Evolutionary conservation across 2,329 filamentous ascomycete species (phyloP).

Genomic region (Pyrenophora teres): DNA sequence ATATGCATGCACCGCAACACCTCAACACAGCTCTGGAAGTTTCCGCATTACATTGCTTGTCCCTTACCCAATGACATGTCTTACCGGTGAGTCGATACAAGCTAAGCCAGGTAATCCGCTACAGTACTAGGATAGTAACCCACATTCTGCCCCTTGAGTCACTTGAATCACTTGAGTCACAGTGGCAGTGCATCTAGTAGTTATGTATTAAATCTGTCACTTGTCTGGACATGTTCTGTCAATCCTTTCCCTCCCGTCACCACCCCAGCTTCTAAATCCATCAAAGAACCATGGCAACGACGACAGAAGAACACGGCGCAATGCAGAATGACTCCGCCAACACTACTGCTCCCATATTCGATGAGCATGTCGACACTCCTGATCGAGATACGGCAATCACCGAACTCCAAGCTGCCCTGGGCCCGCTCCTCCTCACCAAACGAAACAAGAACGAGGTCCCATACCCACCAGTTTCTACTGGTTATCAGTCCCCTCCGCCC

Average conservation of each 20-base stretch:
- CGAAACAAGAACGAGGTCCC: neutral
- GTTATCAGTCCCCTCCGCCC: neutral
- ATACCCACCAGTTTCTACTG: neutral
- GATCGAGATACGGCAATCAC: conserved; percentile 1
- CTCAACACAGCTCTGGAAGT: neutral
- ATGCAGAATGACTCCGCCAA: neutral
- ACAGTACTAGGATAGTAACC: neutral
- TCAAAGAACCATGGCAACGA: neutral
- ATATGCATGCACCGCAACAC: neutral
- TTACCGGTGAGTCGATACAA: conserved; percentile 6
- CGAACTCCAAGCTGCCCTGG: conserved; percentile 23
- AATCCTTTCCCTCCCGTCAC: too few species aligned
- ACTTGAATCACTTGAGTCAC: conserved; percentile 7
- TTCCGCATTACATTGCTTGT: neutral
- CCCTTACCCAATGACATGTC: neutral
- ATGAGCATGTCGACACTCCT: neutral
- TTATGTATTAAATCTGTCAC: neutral
- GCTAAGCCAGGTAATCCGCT: neutral
- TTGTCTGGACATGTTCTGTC: neutral
- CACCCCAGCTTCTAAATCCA: too few species aligned
- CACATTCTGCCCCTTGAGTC: neutral
- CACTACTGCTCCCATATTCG: neutral
- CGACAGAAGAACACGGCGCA: neutral
- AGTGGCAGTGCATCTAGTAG: neutral
- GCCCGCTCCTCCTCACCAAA: conserved; percentile 13